These are phyloP conservation scores for Dothidotthia symphoricarpi DNA, from an alignment of 2,329 filamentous ascomycete species.

Conservation along the genomic window DNA sequence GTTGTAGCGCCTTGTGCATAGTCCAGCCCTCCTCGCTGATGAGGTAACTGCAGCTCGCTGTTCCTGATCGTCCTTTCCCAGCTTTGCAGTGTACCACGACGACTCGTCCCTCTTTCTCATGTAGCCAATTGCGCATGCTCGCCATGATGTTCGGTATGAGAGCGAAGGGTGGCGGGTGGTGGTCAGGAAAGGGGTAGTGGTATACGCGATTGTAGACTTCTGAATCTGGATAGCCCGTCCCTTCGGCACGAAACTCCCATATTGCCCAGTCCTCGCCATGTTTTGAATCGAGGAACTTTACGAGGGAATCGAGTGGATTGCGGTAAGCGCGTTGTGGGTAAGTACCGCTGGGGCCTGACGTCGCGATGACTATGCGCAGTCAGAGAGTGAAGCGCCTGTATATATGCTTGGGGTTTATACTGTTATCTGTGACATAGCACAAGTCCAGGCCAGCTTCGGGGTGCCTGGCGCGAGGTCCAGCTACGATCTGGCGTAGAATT, in stretches of 20 bases:
- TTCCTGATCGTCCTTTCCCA: constrained; percentile 90
- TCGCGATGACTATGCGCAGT: constrained; percentile 56
- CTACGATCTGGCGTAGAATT: constrained; percentile 85
- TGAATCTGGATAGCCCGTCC: constrained; percentile 89
- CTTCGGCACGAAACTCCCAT: constrained; percentile 97
- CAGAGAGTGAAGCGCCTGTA: constrained; percentile 36
- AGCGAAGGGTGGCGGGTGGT: constrained; percentile 91
- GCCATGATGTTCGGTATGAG: constrained; percentile 86
- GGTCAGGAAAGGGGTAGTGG: constrained; percentile 95
- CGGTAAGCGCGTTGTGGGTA: constrained; percentile 92
- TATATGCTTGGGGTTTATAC: constrained; percentile 52
- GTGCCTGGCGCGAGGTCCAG: constrained; percentile 79
- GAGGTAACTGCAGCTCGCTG: constrained; percentile 81
- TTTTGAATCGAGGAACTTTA: constrained; percentile 81
- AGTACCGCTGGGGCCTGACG: constrained; percentile 83
- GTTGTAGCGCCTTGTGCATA: constrained; percentile 60
- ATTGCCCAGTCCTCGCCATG: constrained; percentile 83
- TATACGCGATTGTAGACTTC: constrained; percentile 82
- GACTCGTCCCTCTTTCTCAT: constrained; percentile 58
- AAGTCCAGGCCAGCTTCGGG: constrained; percentile 86
- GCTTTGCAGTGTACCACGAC: constrained; percentile 96
- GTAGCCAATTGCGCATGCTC: constrained; percentile 86
- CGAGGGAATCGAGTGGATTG: constrained; percentile 83
- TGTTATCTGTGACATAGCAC: constrained; percentile 89
- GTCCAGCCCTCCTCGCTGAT: constrained; percentile 81